These are phyloP conservation scores for Penicillium crystallinum DNA, from an alignment of 495 filamentous ascomycete genomes.

Conservation along the genomic window DNA sequence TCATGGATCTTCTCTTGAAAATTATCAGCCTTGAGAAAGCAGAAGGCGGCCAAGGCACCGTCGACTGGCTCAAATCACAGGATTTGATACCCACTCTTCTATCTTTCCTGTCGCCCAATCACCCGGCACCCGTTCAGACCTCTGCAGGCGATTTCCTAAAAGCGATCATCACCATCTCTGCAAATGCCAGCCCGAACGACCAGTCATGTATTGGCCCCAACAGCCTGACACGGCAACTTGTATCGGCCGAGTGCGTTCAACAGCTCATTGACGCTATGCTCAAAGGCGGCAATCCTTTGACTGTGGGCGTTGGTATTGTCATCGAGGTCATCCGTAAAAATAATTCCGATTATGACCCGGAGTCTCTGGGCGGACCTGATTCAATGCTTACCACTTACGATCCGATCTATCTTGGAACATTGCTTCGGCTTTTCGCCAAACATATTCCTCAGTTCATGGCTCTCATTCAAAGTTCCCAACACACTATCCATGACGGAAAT, in stretches of 20 bases:
- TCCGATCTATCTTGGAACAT: constrained; percentile 90
- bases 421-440: constrained; percentile 86
- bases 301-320: constrained; percentile 93
- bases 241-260: constrained; percentile 80
- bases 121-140: constrained; percentile 83
- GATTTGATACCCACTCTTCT: constrained; percentile 85
- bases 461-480: constrained; percentile 65
- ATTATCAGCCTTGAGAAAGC: constrained; percentile 95
- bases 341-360: constrained; percentile 97
- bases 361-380: constrained; percentile 71
- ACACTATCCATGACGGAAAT: constrained; percentile 55
- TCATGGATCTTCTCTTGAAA: constrained; percentile 96
- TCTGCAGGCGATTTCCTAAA: constrained; percentile 98
- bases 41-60: constrained; percentile 86
- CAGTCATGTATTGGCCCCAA: constrained; percentile 98
- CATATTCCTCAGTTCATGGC: constrained; percentile 96
- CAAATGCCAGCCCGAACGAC: constrained; percentile 96
- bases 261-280: constrained; percentile 87
- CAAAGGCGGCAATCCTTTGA: constrained; percentile 86
- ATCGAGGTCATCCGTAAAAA: constrained; percentile 99
- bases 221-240: constrained; percentile 89
- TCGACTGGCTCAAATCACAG: constrained; percentile 94
- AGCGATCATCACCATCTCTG: constrained; percentile 97
- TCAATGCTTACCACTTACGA: constrained; percentile 76
- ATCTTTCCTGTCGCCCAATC: constrained; percentile 77